These are phyloP conservation scores for Pichia sp. DNA, from an alignment of 1,139 yeast species.

Conservation along the genomic window DNA sequence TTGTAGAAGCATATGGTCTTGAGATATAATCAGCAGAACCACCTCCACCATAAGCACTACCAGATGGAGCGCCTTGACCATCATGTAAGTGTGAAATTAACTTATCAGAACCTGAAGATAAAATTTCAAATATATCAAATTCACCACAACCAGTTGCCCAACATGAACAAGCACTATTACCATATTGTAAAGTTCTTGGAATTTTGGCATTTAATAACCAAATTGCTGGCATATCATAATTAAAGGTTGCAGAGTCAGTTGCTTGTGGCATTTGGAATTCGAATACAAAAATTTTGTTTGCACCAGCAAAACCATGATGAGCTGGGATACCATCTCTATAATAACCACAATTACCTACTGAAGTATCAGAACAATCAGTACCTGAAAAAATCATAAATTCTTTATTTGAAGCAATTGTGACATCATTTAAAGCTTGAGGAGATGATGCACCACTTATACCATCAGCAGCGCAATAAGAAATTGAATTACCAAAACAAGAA, in stretches of 20 bases:
- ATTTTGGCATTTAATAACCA: conserved; percentile 93
- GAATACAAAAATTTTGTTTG: conserved; percentile 75
- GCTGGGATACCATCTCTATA: conserved; percentile 85
- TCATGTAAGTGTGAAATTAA: conserved; percentile 80
- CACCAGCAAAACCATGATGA: conserved; percentile 80
- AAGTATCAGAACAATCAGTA: conserved; percentile 47
- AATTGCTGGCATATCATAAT: conserved; percentile 89
- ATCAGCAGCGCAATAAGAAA: conserved; percentile 70
- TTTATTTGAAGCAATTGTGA: conserved; percentile 60
- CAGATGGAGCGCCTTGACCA: conserved; percentile 65
- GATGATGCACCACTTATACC: conserved; percentile 61
- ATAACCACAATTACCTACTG: conserved; percentile 70
- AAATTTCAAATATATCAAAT: conserved; percentile 82
- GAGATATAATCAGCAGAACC: conserved; percentile 81
- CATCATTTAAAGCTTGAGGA: conserved; percentile 57
- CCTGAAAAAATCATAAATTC: conserved; percentile 78
- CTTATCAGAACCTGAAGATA: conserved; percentile 63
- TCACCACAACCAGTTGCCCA: conserved; percentile 98
- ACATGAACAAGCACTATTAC: conserved; percentile 74
- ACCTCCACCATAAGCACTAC: conserved; percentile 57
- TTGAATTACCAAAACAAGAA: conserved; percentile 77
- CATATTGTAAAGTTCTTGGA: conserved; percentile 91
- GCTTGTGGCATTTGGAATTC: conserved; percentile 90
- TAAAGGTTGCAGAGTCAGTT: conserved; percentile 36
- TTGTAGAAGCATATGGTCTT: conserved; percentile 71